These are phyloP conservation scores for Syzygium grande DNA, from an alignment of 345 rosid species.

Conservation along the genomic window DNA sequence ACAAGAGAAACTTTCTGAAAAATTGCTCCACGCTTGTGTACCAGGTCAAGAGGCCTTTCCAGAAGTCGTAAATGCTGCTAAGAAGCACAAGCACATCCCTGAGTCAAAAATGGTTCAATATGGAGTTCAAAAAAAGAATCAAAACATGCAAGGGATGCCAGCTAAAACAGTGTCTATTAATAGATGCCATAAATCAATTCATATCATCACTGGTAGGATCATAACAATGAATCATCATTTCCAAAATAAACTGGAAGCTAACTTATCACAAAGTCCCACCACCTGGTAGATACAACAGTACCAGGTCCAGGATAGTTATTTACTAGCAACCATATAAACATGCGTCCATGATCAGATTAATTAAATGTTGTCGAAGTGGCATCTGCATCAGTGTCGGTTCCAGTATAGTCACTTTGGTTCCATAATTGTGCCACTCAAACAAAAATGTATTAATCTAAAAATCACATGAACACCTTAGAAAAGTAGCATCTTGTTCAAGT, in stretches of 20 bases:
- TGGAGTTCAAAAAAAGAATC: neutral
- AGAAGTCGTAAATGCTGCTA: slow-evolving; percentile 70
- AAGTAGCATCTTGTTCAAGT: neutral
- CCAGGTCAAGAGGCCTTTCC: slow-evolving; percentile 79
- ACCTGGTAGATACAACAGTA: neutral
- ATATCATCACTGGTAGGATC: neutral
- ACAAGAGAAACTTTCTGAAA: slow-evolving; percentile 65
- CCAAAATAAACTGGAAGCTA: neutral
- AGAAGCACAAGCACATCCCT: neutral
- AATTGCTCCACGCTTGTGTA: slow-evolving; percentile 58
- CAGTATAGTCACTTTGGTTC: neutral
- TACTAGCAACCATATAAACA: neutral
- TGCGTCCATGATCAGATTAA: neutral
- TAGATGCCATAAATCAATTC: neutral
- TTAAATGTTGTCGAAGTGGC: neutral
- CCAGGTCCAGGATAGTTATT: neutral
- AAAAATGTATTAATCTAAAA: neutral
- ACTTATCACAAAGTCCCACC: neutral
- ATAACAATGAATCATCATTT: neutral
- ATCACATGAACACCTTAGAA: neutral
- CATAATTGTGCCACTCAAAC: neutral
- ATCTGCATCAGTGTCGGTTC: neutral
- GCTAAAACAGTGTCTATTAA: neutral
- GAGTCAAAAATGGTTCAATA: neutral
- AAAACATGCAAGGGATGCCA: neutral